Conservation (phyloP, 2,329 filamentous ascomycete genomes). For the Parafenestella ontariensis region DNA sequence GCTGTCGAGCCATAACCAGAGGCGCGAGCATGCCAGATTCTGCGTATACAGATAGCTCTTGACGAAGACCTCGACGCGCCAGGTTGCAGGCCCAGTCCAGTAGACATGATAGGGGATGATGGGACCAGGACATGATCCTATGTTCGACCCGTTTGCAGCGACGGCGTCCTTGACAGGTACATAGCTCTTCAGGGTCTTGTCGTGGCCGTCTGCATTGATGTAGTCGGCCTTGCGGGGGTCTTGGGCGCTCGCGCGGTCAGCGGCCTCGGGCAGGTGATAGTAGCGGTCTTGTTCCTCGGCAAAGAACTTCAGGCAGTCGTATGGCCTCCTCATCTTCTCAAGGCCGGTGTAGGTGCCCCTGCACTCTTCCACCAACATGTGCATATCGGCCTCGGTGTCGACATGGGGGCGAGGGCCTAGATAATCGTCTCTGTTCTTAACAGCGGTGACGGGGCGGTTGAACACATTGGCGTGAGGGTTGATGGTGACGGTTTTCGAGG, state of each 20-base stretch:
- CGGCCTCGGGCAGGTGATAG: constrained; percentile 54
- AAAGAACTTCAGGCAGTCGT: constrained; percentile 61
- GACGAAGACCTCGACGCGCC: constrained; percentile 64
- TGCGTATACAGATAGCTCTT: constrained; percentile 65
- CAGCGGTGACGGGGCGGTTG: constrained; percentile 60
- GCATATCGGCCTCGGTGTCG: constrained; percentile 61
- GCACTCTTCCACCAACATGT: constrained; percentile 61
- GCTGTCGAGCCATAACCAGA: constrained; percentile 63
- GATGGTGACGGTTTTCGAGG: constrained; percentile 54
- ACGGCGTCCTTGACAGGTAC: constrained; percentile 46
- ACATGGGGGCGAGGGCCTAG: constrained; percentile 59
- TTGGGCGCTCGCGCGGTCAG: constrained; percentile 51
- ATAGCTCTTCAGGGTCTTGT: constrained; percentile 49
- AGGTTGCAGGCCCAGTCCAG: constrained; percentile 65
- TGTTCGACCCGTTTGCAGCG: constrained; percentile 48
- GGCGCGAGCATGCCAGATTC: constrained; percentile 61
- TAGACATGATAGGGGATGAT: constrained; percentile 64
- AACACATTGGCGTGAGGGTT: constrained; percentile 62
- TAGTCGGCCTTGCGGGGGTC: constrained; percentile 54
- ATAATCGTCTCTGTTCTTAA: constrained; percentile 60
- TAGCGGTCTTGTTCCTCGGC: constrained; percentile 58
- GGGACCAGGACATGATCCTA: constrained; percentile 62
- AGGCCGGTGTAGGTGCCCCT: constrained; percentile 60
- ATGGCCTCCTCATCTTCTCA: constrained; percentile 63
- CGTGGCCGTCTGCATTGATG: constrained; percentile 51